These are phyloP conservation scores for Beauveria scarabaeidicola DNA, from an alignment of 2,329 filamentous ascomycete species.

Conservation along the genomic window DNA sequence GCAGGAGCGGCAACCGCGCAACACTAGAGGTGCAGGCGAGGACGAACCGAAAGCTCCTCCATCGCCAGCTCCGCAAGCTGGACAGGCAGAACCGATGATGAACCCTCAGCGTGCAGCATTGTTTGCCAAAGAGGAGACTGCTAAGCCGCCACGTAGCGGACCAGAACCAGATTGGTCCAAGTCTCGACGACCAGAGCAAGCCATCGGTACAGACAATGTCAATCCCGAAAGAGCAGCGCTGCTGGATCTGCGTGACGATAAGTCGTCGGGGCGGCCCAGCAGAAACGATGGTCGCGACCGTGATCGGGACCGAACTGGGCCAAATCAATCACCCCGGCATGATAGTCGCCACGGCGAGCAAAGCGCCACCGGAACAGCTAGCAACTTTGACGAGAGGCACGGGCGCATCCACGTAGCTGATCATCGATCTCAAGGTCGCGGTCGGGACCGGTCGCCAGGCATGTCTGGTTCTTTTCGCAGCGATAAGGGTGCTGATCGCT, in stretches of 20 bases:
- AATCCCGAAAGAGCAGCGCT: conserved; percentile 41
- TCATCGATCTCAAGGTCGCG: conserved; percentile 22
- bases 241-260: conserved; percentile 31
- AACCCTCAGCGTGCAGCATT: conserved; percentile 48
- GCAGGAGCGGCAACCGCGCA: conserved; percentile 26
- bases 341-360: conserved; percentile 24
- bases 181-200: conserved; percentile 20
- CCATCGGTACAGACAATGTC: conserved; percentile 28
- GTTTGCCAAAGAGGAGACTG: conserved; percentile 29
- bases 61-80: conserved; percentile 19
- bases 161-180: conserved; percentile 24
- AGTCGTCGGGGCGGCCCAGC: conserved; percentile 25
- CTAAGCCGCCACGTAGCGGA: conserved; percentile 18
- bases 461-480: conserved; percentile 10
- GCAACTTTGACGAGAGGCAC: conserved; percentile 38
- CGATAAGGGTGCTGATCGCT: conserved; percentile 33
- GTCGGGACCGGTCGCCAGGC: conserved; percentile 27
- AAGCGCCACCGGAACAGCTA: conserved; percentile 22
- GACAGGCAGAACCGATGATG: conserved; percentile 37
- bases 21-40: conserved; percentile 19
- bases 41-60: conserved; percentile 21
- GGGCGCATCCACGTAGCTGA: conserved; percentile 32
- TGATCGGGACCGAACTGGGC: conserved; percentile 34
- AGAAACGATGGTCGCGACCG: conserved; percentile 40
- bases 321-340: conserved; percentile 43